Evolutionary conservation across 257 asterid genomes (phyloP), one percentile per base, ranked within the genome.

Genomic region (Phtheirospermum japonicum): DNA sequence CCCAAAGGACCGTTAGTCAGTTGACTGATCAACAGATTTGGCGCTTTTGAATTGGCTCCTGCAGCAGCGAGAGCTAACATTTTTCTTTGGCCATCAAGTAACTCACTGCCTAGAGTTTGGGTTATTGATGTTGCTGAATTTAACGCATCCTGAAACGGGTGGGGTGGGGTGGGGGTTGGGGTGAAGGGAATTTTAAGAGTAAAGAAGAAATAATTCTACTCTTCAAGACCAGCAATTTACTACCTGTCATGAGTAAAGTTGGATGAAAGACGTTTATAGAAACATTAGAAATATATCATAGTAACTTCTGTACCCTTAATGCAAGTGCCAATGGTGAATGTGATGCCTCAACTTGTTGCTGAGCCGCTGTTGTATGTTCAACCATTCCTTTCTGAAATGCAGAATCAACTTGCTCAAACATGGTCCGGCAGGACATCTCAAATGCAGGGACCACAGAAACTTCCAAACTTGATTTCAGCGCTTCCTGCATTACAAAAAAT

Each of bases 341-440:
- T 59, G 90, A 56, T 8, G 95, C 76, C 50, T 85, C 95, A 64
- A 85, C 69, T 53, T 88, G 92, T 69, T 81, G 92, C 60, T 79
- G 87, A 49, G 78, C 79, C 39, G 81, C 79, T 42, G 82, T 59
- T 19, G 81, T 66, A 67, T 88, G 96, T 77, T 88, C 95, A 37
- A 71, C 67, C 82, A 88, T 73, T 55, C 96, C 95, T 75, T 85
- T 88, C 72, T 83, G 92, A 67, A 85, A 83, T 34, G 90, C 57
- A 40, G 87, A 71, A 68, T 85, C 92, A 57, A 88, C 83, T 74
- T 83, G 95, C 79, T 85, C 95, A 67, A 88, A 83, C 92, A 88
- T 78, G 50, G 88, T 76, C 69, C 82, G 74, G 81, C 96, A 85
- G 2, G 96, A 82, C 83, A 75, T 77, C 83, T 88, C 92, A 37